Evolutionary conservation across 495 filamentous ascomycete genomes (phyloP).

Genomic region (Paragyromitra xinjiangensis): DNA sequence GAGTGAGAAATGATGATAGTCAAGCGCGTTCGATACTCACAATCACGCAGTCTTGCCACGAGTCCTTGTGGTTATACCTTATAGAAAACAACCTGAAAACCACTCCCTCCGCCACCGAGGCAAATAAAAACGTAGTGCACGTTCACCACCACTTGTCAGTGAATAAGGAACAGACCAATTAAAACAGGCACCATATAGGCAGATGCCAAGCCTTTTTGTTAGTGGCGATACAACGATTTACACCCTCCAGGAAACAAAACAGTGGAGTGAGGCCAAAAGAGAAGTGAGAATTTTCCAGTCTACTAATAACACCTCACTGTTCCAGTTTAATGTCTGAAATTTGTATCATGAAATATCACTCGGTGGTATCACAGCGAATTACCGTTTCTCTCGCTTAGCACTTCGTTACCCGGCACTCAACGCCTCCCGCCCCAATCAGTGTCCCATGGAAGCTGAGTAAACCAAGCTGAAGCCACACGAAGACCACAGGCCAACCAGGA

Average conservation of each 20-base stretch:
- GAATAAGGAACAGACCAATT: neutral
- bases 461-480: neutral
- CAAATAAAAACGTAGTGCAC: neutral
- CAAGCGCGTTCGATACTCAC: neutral
- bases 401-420: neutral
- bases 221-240: neutral
- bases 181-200: neutral
- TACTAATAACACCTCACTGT: neutral
- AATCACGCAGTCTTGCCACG: too few species aligned
- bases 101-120: neutral
- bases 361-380: neutral
- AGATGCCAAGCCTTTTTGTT: neutral
- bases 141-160: neutral
- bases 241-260: neutral
- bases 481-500: neutral
- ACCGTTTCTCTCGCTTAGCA: too few species aligned
- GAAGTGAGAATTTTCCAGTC: neutral
- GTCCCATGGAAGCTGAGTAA: neutral
- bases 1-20: conserved; percentile 6
- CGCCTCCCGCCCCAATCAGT: neutral
- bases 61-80: too few species aligned
- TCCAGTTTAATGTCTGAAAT: neutral
- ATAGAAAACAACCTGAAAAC: neutral
- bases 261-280: neutral
- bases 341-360: neutral